Evolutionary conservation across 306 rosid species (phyloP).

Genomic region (Castanea sativa): DNA sequence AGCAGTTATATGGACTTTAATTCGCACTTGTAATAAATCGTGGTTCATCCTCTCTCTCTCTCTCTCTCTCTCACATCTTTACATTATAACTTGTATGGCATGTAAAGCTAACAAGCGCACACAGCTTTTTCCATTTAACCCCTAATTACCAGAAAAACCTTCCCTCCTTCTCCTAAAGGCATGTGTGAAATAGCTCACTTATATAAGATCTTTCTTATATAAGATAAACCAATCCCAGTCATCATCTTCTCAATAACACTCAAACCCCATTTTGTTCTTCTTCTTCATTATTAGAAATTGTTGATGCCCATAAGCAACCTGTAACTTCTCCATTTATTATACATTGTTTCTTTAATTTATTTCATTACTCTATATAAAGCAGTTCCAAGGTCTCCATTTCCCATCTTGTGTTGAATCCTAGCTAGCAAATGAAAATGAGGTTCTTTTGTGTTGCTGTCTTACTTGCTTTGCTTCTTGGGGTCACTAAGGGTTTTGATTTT

Average conservation of each 20-base stretch:
- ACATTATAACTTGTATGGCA: constrained; percentile 33
- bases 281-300: constrained; percentile 30
- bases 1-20: constrained; percentile 29
- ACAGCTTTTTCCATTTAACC: constrained; percentile 26
- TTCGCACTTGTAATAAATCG: constrained; percentile 20
- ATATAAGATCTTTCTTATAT: constrained; percentile 28
- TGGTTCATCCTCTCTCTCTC: constrained; percentile 16
- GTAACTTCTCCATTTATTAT: constrained; percentile 29
- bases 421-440: constrained; percentile 21
- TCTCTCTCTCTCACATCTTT: background rate
- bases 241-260: constrained; percentile 16
- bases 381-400: constrained; percentile 10
- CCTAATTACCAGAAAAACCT: constrained; percentile 18
- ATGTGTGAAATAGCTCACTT: background rate
- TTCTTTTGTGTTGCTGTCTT: constrained; percentile 22
- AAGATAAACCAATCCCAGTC: constrained; percentile 28
- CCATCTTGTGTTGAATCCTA: constrained; percentile 30
- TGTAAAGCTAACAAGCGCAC: constrained; percentile 24
- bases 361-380: constrained; percentile 47
- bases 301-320: constrained; percentile 50
- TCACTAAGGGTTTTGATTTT: constrained; percentile 26
- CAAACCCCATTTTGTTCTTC: constrained; percentile 8
- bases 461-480: constrained; percentile 25
- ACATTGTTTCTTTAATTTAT: constrained; percentile 6
- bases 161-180: background rate